Conservation (phyloP, 2,329 filamentous ascomycete species). For the Endoconidiophora laricicola region DNA sequence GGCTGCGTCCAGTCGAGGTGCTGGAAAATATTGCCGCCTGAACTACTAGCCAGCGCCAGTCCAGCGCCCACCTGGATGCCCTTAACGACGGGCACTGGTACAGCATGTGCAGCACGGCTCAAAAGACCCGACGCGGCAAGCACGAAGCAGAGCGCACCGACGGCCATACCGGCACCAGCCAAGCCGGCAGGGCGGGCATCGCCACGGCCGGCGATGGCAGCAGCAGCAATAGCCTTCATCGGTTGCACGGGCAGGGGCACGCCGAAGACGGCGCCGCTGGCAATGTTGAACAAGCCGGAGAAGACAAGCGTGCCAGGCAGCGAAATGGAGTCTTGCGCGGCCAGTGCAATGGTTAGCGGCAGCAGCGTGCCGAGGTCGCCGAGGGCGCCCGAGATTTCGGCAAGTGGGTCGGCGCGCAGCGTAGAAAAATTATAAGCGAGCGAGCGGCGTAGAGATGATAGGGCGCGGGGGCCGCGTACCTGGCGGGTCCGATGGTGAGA, state of each 20-base stretch:
- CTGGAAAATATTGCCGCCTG: constrained; percentile 50
- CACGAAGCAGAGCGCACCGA: constrained; percentile 54
- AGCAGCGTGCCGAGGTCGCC: constrained; percentile 83
- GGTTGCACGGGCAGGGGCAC: constrained; percentile 85
- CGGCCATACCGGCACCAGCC: constrained; percentile 63
- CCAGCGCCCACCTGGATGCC: constrained; percentile 91
- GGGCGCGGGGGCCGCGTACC: constrained; percentile 9
- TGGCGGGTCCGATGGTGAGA: neutral
- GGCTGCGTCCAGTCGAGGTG: constrained; percentile 52
- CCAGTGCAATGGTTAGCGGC: constrained; percentile 74
- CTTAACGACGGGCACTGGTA: constrained; percentile 78
- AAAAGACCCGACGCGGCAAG: constrained; percentile 70
- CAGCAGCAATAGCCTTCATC: constrained; percentile 78
- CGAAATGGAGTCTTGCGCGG: constrained; percentile 60
- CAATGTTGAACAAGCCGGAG: constrained; percentile 71
- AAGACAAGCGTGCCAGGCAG: constrained; percentile 75
- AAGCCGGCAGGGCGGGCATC: constrained; percentile 25
- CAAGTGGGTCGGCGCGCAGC: constrained; percentile 29
- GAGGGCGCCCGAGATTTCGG: constrained; percentile 73
- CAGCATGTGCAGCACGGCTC: constrained; percentile 51
- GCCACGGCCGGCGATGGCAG: constrained; percentile 60
- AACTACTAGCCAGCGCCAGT: constrained; percentile 63
- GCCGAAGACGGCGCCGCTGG: constrained; percentile 69
- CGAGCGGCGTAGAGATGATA: constrained; percentile 15
- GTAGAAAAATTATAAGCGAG: constrained; percentile 33